Evolutionary conservation across 176 grass and related monocot species (phyloP), one percentile per base, ranked within the genome.

Genomic region (Typha latifolia): DNA sequence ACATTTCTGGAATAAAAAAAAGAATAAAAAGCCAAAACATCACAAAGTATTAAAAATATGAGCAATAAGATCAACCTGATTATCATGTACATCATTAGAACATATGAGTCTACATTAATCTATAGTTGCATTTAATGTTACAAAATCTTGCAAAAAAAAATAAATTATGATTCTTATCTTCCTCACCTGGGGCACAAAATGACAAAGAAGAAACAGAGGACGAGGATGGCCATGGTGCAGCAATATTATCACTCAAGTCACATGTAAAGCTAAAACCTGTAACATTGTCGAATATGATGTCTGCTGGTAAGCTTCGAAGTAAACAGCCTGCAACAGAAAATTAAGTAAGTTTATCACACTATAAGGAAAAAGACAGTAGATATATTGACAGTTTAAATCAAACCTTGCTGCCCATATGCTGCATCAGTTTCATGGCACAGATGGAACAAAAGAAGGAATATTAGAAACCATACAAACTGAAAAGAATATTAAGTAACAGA

Each of bases 361-460:
- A 57, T 62, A 71, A 32, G 27, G 27, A 29, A 5, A 71, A 34
- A 34, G 49, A 49, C 18, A 11, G 48, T 14, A 48, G 34, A 61
- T 37, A 69, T 72, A 71, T 69, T 63, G n/a, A 48, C 29, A 51
- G 32, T 69, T 59, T 65, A 18, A 67, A 59, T 77, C 82, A 64
- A 67, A 97, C 93, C 93, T 92, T 97, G 93, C 64, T 97, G 93
- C 50, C 88, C 89, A 68, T 91, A 97, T 71, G 76, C 93, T 97
- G 88, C 63, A 72, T 72, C 73, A 19, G 26, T 73, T 77, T 51
- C 66, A 61, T 31, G 68, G 67, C 52, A 49, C 5, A 37, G n/a
- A 62, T 74, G 76, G 23, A 63, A 69, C 15, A 63, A 19, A 64
- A 63, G 56, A 34, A 77, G 14, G 64, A 37, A 72, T 18, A 76